Evolutionary conservation across 2,329 filamentous ascomycete species (phyloP).

Genomic region (Calonectria pseudoreteaudii): DNA sequence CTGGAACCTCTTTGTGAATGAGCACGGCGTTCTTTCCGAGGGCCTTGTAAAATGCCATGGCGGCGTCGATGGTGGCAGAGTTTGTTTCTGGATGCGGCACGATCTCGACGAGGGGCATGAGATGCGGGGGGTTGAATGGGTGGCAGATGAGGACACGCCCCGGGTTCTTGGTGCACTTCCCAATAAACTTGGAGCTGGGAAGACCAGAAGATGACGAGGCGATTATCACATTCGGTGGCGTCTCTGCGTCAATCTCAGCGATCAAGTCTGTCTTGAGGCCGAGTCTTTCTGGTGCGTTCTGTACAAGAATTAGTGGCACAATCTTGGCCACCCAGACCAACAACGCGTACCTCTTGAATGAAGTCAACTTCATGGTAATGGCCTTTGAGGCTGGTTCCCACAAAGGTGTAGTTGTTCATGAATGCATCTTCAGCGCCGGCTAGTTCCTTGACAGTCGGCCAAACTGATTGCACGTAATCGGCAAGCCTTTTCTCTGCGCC

Average conservation of each 20-base stretch:
- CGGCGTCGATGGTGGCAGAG: background rate
- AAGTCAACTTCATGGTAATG: background rate
- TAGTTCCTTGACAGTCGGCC: background rate
- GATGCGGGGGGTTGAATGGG: background rate
- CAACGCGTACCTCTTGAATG: background rate
- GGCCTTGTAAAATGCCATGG: conserved; percentile 1
- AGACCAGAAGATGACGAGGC: background rate
- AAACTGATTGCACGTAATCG: background rate
- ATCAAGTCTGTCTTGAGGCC: background rate
- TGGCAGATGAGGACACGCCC: background rate
- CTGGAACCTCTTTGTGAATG: background rate
- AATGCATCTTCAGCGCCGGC: background rate
- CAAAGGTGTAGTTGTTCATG: background rate
- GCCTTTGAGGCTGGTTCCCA: background rate
- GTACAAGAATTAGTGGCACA: background rate
- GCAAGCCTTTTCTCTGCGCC: background rate
- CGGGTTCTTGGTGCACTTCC: background rate
- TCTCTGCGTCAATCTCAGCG: background rate
- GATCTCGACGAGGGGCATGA: background rate
- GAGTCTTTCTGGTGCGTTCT: background rate
- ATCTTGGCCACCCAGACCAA: no score
- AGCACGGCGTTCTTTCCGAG: background rate
- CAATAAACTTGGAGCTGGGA: background rate
- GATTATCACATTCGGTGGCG: background rate
- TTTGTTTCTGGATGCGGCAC: background rate